Conservation (phyloP, 352 stramenopile genomes). For the Phytophthora fragariae region DNA sequence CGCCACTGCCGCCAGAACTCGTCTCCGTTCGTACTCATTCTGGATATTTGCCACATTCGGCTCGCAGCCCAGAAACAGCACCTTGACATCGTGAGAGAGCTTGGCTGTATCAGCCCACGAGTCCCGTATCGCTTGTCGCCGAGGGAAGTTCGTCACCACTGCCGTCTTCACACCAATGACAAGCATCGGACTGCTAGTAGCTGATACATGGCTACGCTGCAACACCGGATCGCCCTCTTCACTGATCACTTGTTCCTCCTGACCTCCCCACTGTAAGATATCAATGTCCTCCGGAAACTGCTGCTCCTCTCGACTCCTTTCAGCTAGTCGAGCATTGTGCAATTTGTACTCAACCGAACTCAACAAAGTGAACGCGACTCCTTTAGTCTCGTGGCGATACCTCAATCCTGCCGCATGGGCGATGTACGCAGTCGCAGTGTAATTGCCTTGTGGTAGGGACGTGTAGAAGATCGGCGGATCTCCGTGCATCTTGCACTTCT, state of each 20-base stretch:
- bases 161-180: slow-evolving; percentile 62
- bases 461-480: slow-evolving; percentile 11
- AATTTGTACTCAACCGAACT: slow-evolving; percentile 7
- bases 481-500: slow-evolving; percentile 17
- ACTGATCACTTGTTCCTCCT: neutral
- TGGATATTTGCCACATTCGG: slow-evolving; percentile 7
- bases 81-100: slow-evolving; percentile 23
- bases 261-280: slow-evolving; percentile 27
- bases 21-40: neutral
- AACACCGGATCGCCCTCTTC: slow-evolving; percentile 11
- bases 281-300: slow-evolving; percentile 26
- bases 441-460: slow-evolving; percentile 24
- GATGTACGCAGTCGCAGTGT: slow-evolving; percentile 34
- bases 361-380: slow-evolving; percentile 24
- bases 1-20: slow-evolving; percentile 22
- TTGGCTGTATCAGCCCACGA: slow-evolving; percentile 42
- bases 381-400: slow-evolving; percentile 4
- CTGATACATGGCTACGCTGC: neutral
- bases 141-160: slow-evolving; percentile 39
- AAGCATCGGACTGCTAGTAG: slow-evolving; percentile 20
- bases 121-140: slow-evolving; percentile 44
- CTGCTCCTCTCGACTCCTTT: slow-evolving; percentile 26
- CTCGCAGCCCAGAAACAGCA: slow-evolving; percentile 52
- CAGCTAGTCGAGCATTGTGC: neutral
- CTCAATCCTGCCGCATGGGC: neutral